Evolutionary conservation across 2,329 filamentous ascomycete species (phyloP), one percentile per base, ranked within the genome.

Genomic region (Fusarium oxysporum): DNA sequence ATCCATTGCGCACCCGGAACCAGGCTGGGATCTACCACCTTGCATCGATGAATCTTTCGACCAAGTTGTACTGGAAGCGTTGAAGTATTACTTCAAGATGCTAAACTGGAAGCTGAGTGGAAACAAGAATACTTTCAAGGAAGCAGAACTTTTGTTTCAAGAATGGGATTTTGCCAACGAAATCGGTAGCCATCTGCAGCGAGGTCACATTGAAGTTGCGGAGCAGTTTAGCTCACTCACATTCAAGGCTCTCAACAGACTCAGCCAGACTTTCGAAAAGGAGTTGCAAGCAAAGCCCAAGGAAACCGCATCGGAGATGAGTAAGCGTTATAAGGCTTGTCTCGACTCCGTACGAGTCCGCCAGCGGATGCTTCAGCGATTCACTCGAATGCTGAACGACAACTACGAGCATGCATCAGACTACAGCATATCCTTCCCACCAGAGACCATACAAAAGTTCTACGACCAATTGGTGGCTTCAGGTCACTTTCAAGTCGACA

Each of bases 111-210:
- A 98, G 82, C 86, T 99, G 59, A 95, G 93, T 76, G 94, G 95
- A 62, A 98, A 98, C 85, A 98, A 98, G 82, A 99, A 98, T 83
- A 98, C 95, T 0, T 99, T 99, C 88, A 98, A 98, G 80, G 96
- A 99, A 82, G 96, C 96, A 11, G 96, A 99, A 85, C 92, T 99
- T 72, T 85, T 99, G 53, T 97, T 98, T 80, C 95, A 97, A 78
- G 96, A 99, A 82, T 99, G 96, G 96, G 94, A 95, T 64, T 98
- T 98, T 78, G 97, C 93, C 59, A 98, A 98, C 78, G 92, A 95
- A 77, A 94, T 99, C 63, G 96, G 96, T 32, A 90, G 93, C 54
- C 93, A 96, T 80, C 88, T 99, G n/a, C 92, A 97, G 76, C 93
- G 94, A 35, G 97, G 96, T 70, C 95, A 98, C 80, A 93, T 98